These are phyloP conservation scores for Lantana camara DNA, from an alignment of 257 asterid genomes.

Conservation along the genomic window DNA sequence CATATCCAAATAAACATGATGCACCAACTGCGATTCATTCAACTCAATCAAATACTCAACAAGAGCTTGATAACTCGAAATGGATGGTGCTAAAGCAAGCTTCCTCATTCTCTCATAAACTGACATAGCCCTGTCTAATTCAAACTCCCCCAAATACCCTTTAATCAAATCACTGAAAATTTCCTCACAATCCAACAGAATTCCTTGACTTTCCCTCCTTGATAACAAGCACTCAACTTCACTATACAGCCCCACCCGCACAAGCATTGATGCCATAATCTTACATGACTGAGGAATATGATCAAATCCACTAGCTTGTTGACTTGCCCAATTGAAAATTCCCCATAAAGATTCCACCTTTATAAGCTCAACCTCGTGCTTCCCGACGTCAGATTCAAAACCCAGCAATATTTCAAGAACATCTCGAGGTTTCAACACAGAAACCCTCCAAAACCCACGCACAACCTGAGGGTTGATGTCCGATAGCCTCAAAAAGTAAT, in stretches of 20 bases:
- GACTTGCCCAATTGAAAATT: conserved; percentile 62
- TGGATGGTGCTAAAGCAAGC: conserved; percentile 54
- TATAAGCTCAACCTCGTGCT: conserved; percentile 47
- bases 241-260: conserved; percentile 47
- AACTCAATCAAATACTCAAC: conserved; percentile 52
- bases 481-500: conserved; percentile 58
- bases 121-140: conserved; percentile 57
- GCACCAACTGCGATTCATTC: conserved; percentile 50
- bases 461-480: conserved; percentile 50
- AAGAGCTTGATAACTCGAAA: conserved; percentile 52
- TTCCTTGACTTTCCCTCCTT: conserved; percentile 50
- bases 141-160: conserved; percentile 59
- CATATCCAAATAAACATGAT: conserved; percentile 56
- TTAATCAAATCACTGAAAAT: conserved; percentile 69
- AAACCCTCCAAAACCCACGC: conserved; percentile 79
- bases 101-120: conserved; percentile 65
- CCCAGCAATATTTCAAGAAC: conserved; percentile 69
- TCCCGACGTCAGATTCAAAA: conserved; percentile 47
- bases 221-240: conserved; percentile 75
- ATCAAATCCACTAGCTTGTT: conserved; percentile 46
- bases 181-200: conserved; percentile 68
- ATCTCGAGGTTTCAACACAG: conserved; percentile 60
- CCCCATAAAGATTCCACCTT: conserved; percentile 78
- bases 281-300: conserved; percentile 65
- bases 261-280: conserved; percentile 82